Base-by-base conservation (phyloP, 306 rosid species). In the Vachellia pachyceras region DNA sequence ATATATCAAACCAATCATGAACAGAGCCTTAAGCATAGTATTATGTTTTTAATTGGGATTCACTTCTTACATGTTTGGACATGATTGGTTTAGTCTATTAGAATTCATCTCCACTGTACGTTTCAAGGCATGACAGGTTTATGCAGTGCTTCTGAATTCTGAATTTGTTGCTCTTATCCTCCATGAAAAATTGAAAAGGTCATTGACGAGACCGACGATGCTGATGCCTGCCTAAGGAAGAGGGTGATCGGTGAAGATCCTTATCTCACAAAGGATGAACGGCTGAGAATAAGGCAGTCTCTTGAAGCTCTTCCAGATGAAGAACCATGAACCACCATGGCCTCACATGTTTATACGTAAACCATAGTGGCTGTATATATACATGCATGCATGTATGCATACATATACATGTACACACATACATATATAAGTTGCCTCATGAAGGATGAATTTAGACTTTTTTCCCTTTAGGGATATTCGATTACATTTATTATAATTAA, bases 171-270 rank as follows among this genome's bases (percentile, higher is more conserved):
- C 46, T 22, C n/a, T n/a, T n/a, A n/a, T n/a, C n/a, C n/a, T n/a
- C 72, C 44, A 37, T 49, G 5, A 5, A 57, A 14, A 29, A 29
- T 29, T 29, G 33, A 29, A 29, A 86, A 96, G 99, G 94, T 93
- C 76, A 50, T 83, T 77, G 90, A 89, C 65, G 90, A 91, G 39
- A 76, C 83, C 39, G 72, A 82, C 55, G 41, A 83, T 70, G 82
- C 12, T 42, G 82, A 86, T 55, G 93, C 90, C 22, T 77, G 84
- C 15, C 69, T 92, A 39, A 55, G 94, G 57, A 77, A 74, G 87
- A 92, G 90, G 83, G 70, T 96, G 84, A 85, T 67, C 0, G 85
- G 87, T 11, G 98, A 90, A 67, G 90, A 95, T 83, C 94, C 93
- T 25, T 70, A 83, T 75, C 95, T 96, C 60, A 88, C 91, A 44